A percentile compares a stretch with the other conserved stretches of the same genome.
These are phyloP conservation scores for Aspergillus thermomutatus DNA, from an alignment of 2,329 filamentous ascomycete genomes.

Conservation along the genomic window DNA sequence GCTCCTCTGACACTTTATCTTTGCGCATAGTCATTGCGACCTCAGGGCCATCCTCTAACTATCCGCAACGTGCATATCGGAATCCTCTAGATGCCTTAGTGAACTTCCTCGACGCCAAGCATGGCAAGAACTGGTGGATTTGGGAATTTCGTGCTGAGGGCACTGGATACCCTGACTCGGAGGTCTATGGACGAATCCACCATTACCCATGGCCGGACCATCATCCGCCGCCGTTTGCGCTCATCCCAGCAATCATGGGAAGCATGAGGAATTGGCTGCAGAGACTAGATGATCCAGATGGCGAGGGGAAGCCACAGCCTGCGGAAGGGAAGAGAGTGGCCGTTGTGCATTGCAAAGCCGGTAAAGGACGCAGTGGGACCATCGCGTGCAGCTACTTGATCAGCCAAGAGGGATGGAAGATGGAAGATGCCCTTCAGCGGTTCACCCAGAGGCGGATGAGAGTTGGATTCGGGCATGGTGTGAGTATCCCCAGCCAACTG, in stretches of 20 bases:
- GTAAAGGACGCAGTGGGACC: conserved; percentile 89
- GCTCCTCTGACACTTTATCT: background rate
- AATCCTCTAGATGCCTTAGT: conserved; percentile 88
- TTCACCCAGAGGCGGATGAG: conserved; percentile 87
- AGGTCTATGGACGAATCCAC: conserved; percentile 78
- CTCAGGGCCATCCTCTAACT: conserved; percentile 84
- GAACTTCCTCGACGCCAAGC: conserved; percentile 79
- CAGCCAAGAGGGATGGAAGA: conserved; percentile 71
- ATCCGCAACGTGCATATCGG: conserved; percentile 87
- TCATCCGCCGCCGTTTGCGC: conserved; percentile 86
- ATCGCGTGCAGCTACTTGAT: conserved; percentile 87
- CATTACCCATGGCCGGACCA: conserved; percentile 98
- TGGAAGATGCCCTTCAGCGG: conserved; percentile 60
- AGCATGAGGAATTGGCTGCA: conserved; percentile 88
- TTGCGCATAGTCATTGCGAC: conserved; percentile 57
- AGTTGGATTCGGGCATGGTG: conserved; percentile 79
- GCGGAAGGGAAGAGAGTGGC: conserved; percentile 60
- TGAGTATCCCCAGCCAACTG: conserved; percentile 89
- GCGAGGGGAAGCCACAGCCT: conserved; percentile 20
- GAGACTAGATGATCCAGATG: conserved; percentile 28
- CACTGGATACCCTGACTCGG: conserved; percentile 87
- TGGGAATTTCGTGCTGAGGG: conserved; percentile 98
- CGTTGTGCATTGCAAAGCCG: conserved; percentile 95
- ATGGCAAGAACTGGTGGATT: conserved; percentile 82
- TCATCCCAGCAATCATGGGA: conserved; percentile 85